These are phyloP conservation scores for Tolypocladium endophyticum DNA, from an alignment of 2,329 filamentous ascomycete species.

Conservation along the genomic window DNA sequence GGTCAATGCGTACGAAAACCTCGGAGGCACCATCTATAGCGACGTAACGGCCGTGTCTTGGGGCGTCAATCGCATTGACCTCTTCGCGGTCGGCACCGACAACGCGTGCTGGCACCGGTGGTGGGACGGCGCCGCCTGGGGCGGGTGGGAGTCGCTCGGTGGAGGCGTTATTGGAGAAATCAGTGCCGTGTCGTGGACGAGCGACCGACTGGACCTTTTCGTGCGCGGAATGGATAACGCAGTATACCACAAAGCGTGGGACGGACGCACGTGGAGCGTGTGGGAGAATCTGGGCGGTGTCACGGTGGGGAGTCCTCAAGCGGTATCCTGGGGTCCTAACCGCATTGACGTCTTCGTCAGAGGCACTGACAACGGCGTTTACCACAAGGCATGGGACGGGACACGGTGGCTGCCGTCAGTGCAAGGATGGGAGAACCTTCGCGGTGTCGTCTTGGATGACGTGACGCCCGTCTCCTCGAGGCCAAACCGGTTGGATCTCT, in stretches of 20 bases:
- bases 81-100: not conserved
- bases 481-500: not conserved
- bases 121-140: not conserved
- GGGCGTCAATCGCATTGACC: not conserved
- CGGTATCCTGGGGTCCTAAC: not conserved
- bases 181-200: not conserved
- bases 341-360: not conserved
- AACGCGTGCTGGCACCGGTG: not conserved
- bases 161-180: not conserved
- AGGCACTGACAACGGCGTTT: not conserved
- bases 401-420: not conserved
- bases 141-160: not conserved
- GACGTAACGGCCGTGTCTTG: not conserved
- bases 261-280: not conserved
- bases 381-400: not conserved
- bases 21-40: not conserved
- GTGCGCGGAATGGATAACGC: not conserved
- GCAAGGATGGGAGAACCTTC: not conserved
- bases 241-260: not conserved
- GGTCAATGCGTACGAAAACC: not conserved
- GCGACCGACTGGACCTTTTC: not conserved
- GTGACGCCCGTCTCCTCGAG: not conserved
- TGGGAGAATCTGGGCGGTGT: not conserved
- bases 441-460: not conserved
- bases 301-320: not conserved